phyloP scores from a whole-genome alignment of 1,284 basidiomycete species.

The Cryptococcus maquisensis region DNA sequence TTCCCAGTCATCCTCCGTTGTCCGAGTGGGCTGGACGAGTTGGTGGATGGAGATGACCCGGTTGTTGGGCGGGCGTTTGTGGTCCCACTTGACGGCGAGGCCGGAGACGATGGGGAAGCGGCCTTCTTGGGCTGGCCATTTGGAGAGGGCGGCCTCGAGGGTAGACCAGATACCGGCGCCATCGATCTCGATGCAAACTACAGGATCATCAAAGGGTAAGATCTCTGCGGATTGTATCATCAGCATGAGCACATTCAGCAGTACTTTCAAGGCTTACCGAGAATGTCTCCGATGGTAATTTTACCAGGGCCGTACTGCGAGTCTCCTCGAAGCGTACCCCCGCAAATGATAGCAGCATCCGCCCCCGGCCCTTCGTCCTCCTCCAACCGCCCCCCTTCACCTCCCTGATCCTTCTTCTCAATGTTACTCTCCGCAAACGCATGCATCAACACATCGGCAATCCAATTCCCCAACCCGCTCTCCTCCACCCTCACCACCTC shows the following conservation, averaged over 20 bases:
- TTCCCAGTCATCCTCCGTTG: conserved; percentile 49
- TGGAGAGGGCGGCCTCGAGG: conserved; percentile 67
- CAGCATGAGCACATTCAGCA: conserved; percentile 1
- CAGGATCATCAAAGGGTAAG: conserved; percentile 81
- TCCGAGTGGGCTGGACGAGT: conserved; percentile 49
- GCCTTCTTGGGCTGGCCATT: conserved; percentile 88
- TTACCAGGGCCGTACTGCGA: conserved; percentile 74
- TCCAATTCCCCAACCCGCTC: conserved; percentile 80
- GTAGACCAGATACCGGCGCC: conserved; percentile 77
- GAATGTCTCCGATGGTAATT: conserved; percentile 69
- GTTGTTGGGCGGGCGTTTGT: conserved; percentile 59
- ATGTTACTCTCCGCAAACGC: conserved; percentile 73
- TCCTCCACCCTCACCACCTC: conserved; percentile 63
- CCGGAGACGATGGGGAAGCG: conserved; percentile 86
- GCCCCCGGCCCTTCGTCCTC: conserved; percentile 51
- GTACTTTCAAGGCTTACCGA: conserved; percentile 23
- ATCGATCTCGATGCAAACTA: conserved; percentile 72
- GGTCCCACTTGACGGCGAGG: conserved; percentile 84
- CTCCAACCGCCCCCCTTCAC: conserved; percentile 46
- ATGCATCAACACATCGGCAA: conserved; percentile 79
- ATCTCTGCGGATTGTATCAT: conserved; percentile 57
- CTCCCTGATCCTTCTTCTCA: conserved; percentile 26
- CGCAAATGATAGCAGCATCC: conserved; percentile 75
- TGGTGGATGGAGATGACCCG: conserved; percentile 67
- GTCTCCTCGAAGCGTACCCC: conserved; percentile 84